Evolutionary conservation across 805 yeast species (phyloP).

Genomic region (Cyberlindnera americana): DNA sequence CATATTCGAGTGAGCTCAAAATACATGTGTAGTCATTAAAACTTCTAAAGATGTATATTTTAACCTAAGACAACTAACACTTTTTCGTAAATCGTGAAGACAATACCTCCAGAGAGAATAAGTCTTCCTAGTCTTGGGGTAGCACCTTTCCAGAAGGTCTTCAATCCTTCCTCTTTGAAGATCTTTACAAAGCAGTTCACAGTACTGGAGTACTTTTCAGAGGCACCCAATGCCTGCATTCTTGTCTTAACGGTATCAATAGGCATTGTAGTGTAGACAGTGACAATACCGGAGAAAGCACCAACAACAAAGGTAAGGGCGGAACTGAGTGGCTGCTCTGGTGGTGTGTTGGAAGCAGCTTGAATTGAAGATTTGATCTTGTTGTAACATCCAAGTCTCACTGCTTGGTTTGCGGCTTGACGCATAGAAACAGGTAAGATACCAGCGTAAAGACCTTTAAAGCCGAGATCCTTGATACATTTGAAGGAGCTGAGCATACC

Average conservation of each 20-base stretch:
- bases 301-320: constrained; percentile 85
- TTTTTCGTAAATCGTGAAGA: constrained; percentile 93
- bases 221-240: constrained; percentile 90
- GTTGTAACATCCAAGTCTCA: constrained; percentile 89
- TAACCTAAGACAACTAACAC: constrained; percentile 47
- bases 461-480: constrained; percentile 72
- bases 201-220: constrained; percentile 66
- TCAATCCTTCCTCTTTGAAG: constrained; percentile 81
- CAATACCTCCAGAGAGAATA: constrained; percentile 93
- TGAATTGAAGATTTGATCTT: constrained; percentile 79
- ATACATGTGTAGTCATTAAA: no score
- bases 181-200: constrained; percentile 77
- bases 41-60: not conserved
- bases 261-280: constrained; percentile 94
- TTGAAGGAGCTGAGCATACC: constrained; percentile 52
- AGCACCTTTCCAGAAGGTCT: constrained; percentile 97
- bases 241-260: constrained; percentile 94
- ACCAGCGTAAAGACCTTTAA: constrained; percentile 84
- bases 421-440: constrained; percentile 89
- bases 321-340: constrained; percentile 72
- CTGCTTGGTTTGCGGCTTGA: constrained; percentile 95
- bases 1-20: no score
- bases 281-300: constrained; percentile 82
- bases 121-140: constrained; percentile 94
- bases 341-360: constrained; percentile 59